Conservation (phyloP, 495 filamentous ascomycete genomes). For the Lasiosphaeriaceae sp. region DNA sequence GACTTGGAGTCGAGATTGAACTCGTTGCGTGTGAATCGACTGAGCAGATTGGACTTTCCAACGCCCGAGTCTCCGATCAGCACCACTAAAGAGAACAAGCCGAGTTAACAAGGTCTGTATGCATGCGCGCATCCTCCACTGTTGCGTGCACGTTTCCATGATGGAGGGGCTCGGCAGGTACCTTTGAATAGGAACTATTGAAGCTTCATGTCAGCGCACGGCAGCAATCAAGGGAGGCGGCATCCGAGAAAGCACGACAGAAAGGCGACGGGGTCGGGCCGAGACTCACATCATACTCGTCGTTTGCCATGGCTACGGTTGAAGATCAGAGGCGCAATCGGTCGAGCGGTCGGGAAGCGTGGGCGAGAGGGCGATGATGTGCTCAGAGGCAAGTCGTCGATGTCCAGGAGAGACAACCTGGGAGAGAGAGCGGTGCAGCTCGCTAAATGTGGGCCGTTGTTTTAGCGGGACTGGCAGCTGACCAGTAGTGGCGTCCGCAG, state of each 20-base stretch:
- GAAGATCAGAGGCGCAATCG: slow-evolving; percentile 13
- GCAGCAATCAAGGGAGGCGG: slow-evolving; percentile 10
- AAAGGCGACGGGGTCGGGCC: too few relatives aligned
- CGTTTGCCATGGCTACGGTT: slow-evolving; percentile 82
- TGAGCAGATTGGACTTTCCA: slow-evolving; percentile 99
- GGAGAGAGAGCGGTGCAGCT: slow-evolving; percentile 30
- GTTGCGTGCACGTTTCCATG: slow-evolving; percentile 6
- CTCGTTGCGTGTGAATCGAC: slow-evolving; percentile 99
- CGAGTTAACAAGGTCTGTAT: slow-evolving; percentile 27
- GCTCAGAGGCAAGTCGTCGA: slow-evolving; percentile 18
- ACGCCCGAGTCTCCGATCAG: slow-evolving; percentile 98
- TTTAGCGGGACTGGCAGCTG: slow-evolving; percentile 22
- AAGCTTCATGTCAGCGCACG: slow-evolving; percentile 31
- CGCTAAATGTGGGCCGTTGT: slow-evolving; percentile 23
- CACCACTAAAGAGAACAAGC: slow-evolving; percentile 62
- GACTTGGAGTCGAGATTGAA: slow-evolving; percentile 99
- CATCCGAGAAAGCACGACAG: neutral
- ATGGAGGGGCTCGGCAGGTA: slow-evolving; percentile 35
- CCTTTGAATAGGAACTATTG: slow-evolving; percentile 98
- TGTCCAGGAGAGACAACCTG: slow-evolving; percentile 24
- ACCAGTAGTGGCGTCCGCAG: slow-evolving; percentile 14
- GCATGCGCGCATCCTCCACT: slow-evolving; percentile 9
- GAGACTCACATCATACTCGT: slow-evolving; percentile 96
- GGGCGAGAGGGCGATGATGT: slow-evolving; percentile 21
- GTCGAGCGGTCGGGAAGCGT: slow-evolving; percentile 4